Evolutionary conservation across 192 early-diverging fungal genomes (phyloP).

Genomic region (Obelidium mucronatum): DNA sequence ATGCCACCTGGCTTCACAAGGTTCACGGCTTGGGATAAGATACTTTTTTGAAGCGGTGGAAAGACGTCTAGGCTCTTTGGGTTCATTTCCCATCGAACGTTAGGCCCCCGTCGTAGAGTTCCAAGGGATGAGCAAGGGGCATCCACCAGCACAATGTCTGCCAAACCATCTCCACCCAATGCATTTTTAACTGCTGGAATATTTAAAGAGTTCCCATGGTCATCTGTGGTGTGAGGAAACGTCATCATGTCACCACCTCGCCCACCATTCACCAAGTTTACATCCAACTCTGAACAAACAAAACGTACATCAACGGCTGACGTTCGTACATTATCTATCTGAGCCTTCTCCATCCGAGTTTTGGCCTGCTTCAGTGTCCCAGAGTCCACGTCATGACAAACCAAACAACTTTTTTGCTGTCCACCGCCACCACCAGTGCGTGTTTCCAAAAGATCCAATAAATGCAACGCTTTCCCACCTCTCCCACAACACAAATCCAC

Average conservation of each 20-base stretch:
- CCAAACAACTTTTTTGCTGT: no score
- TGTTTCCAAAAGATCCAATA: constrained; percentile 16
- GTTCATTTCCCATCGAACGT: constrained; percentile 33
- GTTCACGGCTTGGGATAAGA: neutral
- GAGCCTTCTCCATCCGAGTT: neutral
- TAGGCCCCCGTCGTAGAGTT: constrained; percentile 33
- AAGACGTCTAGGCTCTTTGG: constrained; percentile 16
- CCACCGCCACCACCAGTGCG: neutral
- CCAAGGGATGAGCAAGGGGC: constrained; percentile 35
- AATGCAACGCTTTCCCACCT: constrained; percentile 33
- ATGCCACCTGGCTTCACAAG: constrained; percentile 16
- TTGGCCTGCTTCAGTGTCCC: constrained; percentile 13
- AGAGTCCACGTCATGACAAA: constrained; percentile 31
- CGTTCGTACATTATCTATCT: neutral
- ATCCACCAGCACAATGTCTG: constrained; percentile 34
- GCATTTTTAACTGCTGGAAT: neutral
- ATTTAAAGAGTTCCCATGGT: neutral
- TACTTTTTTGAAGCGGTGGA: constrained; percentile 18
- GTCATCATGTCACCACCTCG: constrained; percentile 24
- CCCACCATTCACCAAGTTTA: constrained; percentile 11
- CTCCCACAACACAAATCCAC: constrained; percentile 34
- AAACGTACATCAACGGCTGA: neutral
- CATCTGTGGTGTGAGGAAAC: neutral
- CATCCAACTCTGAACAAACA: constrained; percentile 5
- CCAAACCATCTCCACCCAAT: neutral